Evolutionary conservation across 305 asterid species (phyloP), one percentile per base, ranked within the genome.

Genomic region (Rubia balearica): DNA sequence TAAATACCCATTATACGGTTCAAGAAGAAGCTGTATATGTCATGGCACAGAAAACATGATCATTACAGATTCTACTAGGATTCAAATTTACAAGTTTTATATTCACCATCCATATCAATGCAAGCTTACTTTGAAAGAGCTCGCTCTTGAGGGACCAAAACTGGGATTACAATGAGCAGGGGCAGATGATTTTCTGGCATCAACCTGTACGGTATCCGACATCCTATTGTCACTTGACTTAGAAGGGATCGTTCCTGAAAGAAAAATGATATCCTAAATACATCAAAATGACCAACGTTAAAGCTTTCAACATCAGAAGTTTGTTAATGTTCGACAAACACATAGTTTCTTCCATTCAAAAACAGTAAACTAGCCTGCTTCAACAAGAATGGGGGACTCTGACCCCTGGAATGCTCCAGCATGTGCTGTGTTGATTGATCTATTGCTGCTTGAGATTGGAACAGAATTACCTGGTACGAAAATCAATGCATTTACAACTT

Each of bases 111-210:
- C 56, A 69, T 70, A 53, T 57, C n/a, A 64, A 71, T 21, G 53
- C 43, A 61, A 76, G 83, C 96, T 84, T 84, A 92, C 97, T 63
- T 71, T 67, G n/a, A 85, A 81, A 71, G 91, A 85, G 83, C 96
- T 84, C 66, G 87, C 83, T 78, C 69, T 80, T 78, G 85, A 59
- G 75, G 84, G 64, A 75, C 78, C 57, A 65, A 81, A 77, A 73
- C 78, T 80, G 71, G 21, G 76, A 74, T 78, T 79, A 61, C 74
- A 80, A 82, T 75, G 79, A 76, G 68, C 68, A 78, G 24, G 27
- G 68, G 17, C 1, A 16, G 79, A 77, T 30, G 85, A 61, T 46
- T 77, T 82, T 74, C 73, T 75, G 60, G 69, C 68, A 79, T 79
- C 78, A 65, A 11, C 73, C 68, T 74, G 73, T 66, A 77, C 74